Percentiles rank a stretch among this genome's conserved stretches.
These are phyloP conservation scores for Solanum ossicruentum DNA, from an alignment of 257 asterid genomes.

Conservation along the genomic window DNA sequence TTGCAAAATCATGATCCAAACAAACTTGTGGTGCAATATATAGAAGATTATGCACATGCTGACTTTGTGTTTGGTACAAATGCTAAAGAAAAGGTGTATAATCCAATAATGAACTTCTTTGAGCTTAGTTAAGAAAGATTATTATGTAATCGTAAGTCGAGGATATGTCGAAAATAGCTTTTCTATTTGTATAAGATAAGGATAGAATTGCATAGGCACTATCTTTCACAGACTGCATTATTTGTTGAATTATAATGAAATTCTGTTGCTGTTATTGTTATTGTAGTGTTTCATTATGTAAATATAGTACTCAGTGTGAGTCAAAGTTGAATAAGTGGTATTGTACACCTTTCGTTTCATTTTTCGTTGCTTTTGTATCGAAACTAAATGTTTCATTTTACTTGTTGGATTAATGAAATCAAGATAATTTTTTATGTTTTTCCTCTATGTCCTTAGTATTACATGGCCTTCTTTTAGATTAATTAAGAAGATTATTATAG, in stretches of 20 bases:
- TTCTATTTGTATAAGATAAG: too few relatives aligned
- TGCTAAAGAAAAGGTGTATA: slow-evolving; percentile 44
- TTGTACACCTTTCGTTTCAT: not conserved
- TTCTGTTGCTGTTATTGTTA: not conserved
- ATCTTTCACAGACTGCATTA: too few relatives aligned
- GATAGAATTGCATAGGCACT: too few relatives aligned
- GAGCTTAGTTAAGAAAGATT: slow-evolving; percentile 6
- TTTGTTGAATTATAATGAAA: too few relatives aligned
- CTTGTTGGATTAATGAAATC: not conserved
- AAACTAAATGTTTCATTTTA: not conserved
- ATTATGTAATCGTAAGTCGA: not conserved
- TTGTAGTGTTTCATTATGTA: not conserved
- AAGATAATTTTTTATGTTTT: not conserved
- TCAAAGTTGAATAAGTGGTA: not conserved
- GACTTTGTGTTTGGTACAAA: slow-evolving; percentile 45
- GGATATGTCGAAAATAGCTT: too few relatives aligned
- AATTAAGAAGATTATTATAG: not conserved
- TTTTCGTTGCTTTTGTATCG: accelerated
- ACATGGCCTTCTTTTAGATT: slow-evolving; percentile 28
- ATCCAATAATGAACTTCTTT: slow-evolving; percentile 40
- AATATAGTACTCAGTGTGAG: not conserved
- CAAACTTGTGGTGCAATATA: slow-evolving; percentile 26
- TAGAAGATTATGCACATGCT: slow-evolving; percentile 42
- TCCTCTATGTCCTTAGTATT: too few relatives aligned
- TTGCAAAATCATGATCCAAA: slow-evolving; percentile 24